A percentile compares a stretch with the other conserved stretches of the same genome.
phyloP scores from a whole-genome alignment of 306 rosid species.

The Casuarina equisetifolia region DNA sequence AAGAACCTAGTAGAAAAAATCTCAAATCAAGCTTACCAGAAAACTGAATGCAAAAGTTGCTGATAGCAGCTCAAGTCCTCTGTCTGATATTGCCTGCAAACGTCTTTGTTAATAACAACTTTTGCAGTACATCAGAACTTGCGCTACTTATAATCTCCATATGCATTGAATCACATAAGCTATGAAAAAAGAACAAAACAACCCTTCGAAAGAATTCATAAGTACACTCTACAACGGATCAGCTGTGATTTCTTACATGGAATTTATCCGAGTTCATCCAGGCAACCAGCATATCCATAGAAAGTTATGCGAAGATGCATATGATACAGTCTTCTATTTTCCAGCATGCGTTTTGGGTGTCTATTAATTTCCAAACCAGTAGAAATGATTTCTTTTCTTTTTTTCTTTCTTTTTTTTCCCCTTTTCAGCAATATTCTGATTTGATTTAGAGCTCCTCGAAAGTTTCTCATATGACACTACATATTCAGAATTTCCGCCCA shows the following conservation, averaged over 20 bases:
- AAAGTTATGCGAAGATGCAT: neutral
- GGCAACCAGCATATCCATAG: neutral
- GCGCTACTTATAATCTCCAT: constrained; percentile 17
- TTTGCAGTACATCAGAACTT: neutral
- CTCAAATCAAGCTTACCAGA: constrained; percentile 57
- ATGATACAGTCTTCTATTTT: neutral
- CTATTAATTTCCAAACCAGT: neutral
- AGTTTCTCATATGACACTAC: neutral
- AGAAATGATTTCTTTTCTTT: neutral
- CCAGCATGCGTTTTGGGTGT: neutral
- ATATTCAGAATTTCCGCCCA: neutral
- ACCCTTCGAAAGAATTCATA: neutral
- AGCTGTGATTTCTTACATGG: neutral
- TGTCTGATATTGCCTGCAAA: constrained; percentile 63
- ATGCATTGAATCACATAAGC: neutral
- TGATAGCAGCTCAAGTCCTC: constrained; percentile 84
- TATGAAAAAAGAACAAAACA: neutral
- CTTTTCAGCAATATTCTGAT: neutral
- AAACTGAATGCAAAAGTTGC: constrained; percentile 75
- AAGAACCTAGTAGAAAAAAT: constrained; percentile 5
- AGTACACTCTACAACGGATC: neutral
- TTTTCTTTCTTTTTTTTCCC: neutral
- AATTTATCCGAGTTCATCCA: neutral
- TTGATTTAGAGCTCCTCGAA: neutral
- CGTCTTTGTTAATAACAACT: neutral